These are phyloP conservation scores for Pichia sp. DNA, from an alignment of 1,139 yeast species.

Conservation along the genomic window DNA sequence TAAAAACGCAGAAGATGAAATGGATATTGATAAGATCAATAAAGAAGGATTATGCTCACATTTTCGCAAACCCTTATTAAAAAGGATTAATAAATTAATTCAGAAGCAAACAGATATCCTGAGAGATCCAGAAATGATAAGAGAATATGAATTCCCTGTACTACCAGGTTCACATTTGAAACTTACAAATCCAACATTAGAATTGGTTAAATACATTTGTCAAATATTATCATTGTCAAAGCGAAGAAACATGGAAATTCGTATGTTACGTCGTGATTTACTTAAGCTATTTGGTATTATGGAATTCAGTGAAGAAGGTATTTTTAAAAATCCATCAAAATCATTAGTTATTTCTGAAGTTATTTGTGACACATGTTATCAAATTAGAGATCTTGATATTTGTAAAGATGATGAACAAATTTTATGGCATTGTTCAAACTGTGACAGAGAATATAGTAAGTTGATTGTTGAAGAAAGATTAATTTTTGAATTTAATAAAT, in stretches of 20 bases:
- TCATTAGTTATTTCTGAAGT: constrained; percentile 62
- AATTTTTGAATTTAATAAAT: constrained; percentile 54
- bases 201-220: constrained; percentile 68
- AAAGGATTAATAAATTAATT: constrained; percentile 59
- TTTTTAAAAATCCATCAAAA: constrained; percentile 71
- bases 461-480: constrained; percentile 73
- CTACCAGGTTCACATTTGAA: constrained; percentile 64
- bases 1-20: constrained; percentile 33
- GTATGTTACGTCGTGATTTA: constrained; percentile 70
- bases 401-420: constrained; percentile 55
- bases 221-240: constrained; percentile 67
- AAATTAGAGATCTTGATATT: constrained; percentile 69
- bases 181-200: constrained; percentile 69
- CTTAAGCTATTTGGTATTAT: constrained; percentile 67
- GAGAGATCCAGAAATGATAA: constrained; percentile 55
- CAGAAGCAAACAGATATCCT: constrained; percentile 69
- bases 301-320: constrained; percentile 76
- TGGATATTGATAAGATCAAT: constrained; percentile 28
- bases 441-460: constrained; percentile 59
- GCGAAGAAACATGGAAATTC: constrained; percentile 61
- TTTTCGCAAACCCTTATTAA: constrained; percentile 59
- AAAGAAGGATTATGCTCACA: constrained; percentile 40
- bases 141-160: constrained; percentile 64
- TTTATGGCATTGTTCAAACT: constrained; percentile 65
- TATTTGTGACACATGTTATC: constrained; percentile 75